phyloP scores from a whole-genome alignment of 2,329 filamentous ascomycete genomes.

The Septoria linicola region DNA sequence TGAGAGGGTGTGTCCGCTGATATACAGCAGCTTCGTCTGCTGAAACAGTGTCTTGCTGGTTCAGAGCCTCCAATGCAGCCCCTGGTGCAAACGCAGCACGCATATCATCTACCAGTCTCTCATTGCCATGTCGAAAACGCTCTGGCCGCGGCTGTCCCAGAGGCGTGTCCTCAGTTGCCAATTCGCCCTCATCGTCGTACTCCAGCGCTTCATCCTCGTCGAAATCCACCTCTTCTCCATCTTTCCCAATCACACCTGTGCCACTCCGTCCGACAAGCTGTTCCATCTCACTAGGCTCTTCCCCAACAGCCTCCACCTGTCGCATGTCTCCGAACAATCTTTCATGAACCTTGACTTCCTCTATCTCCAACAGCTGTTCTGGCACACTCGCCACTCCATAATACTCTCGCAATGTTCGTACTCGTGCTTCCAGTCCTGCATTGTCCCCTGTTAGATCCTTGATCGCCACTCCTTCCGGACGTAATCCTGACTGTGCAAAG shows the following conservation, averaged over 20 bases:
- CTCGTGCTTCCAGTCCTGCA: constrained; percentile 15
- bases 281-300: constrained; percentile 47
- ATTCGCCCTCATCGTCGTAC: constrained; percentile 15
- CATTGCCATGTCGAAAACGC: constrained; percentile 58
- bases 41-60: constrained; percentile 60
- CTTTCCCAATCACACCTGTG: constrained; percentile 52
- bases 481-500: constrained; percentile 19
- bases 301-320: constrained; percentile 41
- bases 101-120: constrained; percentile 29
- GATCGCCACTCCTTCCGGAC: constrained; percentile 5
- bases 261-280: constrained; percentile 32
- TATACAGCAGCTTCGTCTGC: constrained; percentile 46
- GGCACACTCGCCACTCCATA: constrained; percentile 65
- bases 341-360: constrained; percentile 74
- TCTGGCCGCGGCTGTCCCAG: constrained; percentile 16
- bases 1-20: constrained; percentile 70
- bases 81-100: constrained; percentile 44
- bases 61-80: constrained; percentile 48
- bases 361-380: constrained; percentile 63
- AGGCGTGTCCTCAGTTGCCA: constrained; percentile 25
- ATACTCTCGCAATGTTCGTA: constrained; percentile 22
- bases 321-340: constrained; percentile 73
- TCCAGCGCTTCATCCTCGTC: constrained; percentile 32
- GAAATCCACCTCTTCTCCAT: constrained; percentile 57
- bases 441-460: constrained; percentile 10